These are phyloP conservation scores for Ogataea ganodermae DNA, from an alignment of 805 yeast species.

Conservation along the genomic window DNA sequence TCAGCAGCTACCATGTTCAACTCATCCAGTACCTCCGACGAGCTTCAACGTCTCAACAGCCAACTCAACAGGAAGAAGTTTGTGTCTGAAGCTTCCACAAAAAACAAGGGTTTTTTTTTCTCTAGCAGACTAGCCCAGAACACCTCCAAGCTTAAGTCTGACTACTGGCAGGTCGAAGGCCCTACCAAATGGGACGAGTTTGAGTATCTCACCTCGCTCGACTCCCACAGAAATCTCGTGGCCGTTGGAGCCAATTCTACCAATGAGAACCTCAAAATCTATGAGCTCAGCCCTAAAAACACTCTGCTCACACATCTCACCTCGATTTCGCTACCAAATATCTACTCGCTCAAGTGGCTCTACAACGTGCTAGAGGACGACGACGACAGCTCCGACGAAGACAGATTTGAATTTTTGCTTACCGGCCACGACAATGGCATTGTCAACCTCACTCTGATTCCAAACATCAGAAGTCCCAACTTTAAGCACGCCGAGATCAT, in stretches of 20 bases:
- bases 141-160: slow-evolving; percentile 31
- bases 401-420: slow-evolving; percentile 43
- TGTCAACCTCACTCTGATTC: slow-evolving; percentile 71
- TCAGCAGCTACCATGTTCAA: not conserved
- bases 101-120: slow-evolving; percentile 1
- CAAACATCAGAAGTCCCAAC: slow-evolving; percentile 41
- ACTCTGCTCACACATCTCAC: slow-evolving; percentile 55
- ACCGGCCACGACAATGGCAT: slow-evolving; percentile 79
- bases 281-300: slow-evolving; percentile 43
- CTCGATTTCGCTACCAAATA: slow-evolving; percentile 59
- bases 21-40: slow-evolving; percentile 6
- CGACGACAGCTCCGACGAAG: slow-evolving; percentile 30
- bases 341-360: slow-evolving; percentile 56
- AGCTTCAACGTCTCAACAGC: slow-evolving; percentile 14
- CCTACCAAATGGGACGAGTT: slow-evolving; percentile 14
- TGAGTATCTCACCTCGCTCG: slow-evolving; percentile 43
- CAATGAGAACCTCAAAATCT: slow-evolving; percentile 52
- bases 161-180: slow-evolving; percentile 38
- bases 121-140: slow-evolving; percentile 8
- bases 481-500: slow-evolving; percentile 67
- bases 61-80: slow-evolving; percentile 11
- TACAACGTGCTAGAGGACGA: slow-evolving; percentile 26
- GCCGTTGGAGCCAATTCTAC: slow-evolving; percentile 55
- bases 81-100: not conserved
- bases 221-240: slow-evolving; percentile 38